phyloP scores from a whole-genome alignment of 768 basidiomycete genomes.

The Lactifluus piperatus region DNA sequence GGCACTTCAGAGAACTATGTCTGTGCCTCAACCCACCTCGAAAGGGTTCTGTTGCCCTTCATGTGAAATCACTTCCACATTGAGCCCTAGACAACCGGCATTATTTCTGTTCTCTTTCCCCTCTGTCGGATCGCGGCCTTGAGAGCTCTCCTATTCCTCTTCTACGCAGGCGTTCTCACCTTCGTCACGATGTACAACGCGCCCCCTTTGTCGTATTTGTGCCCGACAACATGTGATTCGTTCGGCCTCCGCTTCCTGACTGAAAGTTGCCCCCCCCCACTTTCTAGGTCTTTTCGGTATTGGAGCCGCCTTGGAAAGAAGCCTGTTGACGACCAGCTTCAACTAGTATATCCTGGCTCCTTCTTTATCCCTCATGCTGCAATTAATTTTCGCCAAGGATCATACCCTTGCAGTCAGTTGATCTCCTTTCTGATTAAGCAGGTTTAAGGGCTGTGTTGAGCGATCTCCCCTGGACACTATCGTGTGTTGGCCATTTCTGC shows the following conservation, averaged over 20 bases:
- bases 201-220: background rate
- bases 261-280: background rate
- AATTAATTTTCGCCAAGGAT: background rate
- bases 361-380: background rate
- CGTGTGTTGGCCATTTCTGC: too few relatives aligned
- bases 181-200: background rate
- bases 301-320: background rate
- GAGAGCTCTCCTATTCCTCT: background rate
- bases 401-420: background rate
- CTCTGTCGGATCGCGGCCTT: background rate
- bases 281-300: background rate
- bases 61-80: background rate
- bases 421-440: too few relatives aligned
- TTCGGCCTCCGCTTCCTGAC: too few relatives aligned
- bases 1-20: background rate
- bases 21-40: background rate
- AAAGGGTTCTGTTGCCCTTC: too few relatives aligned
- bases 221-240: too few relatives aligned
- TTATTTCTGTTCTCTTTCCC: background rate
- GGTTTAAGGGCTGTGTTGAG: too few relatives aligned
- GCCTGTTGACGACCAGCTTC: background rate
- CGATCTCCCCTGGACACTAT: too few relatives aligned
- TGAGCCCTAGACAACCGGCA: background rate
- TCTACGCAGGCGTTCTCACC: background rate
- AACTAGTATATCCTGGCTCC: background rate